Evolutionary conservation across 1,139 yeast genomes (phyloP).

Genomic region (Pichia sp.): DNA sequence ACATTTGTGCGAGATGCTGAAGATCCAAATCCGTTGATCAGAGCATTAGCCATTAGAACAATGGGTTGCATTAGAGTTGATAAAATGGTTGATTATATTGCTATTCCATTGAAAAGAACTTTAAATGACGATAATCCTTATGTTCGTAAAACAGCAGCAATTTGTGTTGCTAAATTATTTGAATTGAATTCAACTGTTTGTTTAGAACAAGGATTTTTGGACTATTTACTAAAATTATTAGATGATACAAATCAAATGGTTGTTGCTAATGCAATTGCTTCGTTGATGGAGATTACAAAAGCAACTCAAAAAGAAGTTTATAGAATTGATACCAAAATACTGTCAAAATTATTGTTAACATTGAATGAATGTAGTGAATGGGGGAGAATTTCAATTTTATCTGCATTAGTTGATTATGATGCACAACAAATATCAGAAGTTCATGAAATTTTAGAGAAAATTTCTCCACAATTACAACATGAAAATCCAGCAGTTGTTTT

Average conservation of each 20-base stretch:
- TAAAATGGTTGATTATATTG: conserved; percentile 92
- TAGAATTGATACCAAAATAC: conserved; percentile 38
- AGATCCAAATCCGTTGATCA: conserved; percentile 92
- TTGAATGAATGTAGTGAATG: conserved; percentile 97
- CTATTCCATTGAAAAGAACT: conserved; percentile 80
- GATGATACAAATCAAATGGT: conserved; percentile 96
- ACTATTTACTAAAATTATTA: conserved; percentile 59
- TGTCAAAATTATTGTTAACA: conserved; percentile 68
- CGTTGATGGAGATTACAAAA: conserved; percentile 67
- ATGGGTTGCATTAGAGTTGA: conserved; percentile 98
- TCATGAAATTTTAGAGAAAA: conserved; percentile 81
- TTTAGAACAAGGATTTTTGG: conserved; percentile 80
- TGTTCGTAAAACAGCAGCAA: conserved; percentile 95
- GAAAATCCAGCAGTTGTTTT: conserved; percentile 95
- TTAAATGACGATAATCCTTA: conserved; percentile 92
- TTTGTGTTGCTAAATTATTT: conserved; percentile 92
- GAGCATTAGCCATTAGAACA: conserved; percentile 95
- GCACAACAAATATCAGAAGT: conserved; percentile 59
- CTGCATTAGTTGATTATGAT: conserved; percentile 70
- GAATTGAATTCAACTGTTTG: conserved; percentile 83
- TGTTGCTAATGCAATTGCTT: conserved; percentile 85
- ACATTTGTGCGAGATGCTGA: conserved; percentile 96
- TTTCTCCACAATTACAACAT: conserved; percentile 94
- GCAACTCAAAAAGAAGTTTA: conserved; percentile 36
- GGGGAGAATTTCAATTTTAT: conserved; percentile 90